Evolutionary conservation across 139 green algal genomes (phyloP).

Genomic region (Diplosphaera chodatii): DNA sequence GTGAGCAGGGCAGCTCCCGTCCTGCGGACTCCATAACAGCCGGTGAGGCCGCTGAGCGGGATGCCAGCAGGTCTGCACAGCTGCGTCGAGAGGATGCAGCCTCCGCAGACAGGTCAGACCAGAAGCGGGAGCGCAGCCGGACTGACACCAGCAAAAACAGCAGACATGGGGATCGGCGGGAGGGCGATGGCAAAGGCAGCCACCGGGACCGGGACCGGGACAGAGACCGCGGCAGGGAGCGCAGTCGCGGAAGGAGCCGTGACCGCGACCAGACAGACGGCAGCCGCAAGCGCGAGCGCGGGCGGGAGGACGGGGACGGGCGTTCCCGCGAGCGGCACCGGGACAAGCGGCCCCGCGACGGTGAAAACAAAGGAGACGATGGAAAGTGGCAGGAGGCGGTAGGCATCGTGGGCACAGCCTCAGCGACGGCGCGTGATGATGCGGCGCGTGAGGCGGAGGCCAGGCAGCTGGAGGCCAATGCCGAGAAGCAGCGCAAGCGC

Average conservation of each 20-base stretch:
- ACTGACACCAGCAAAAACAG: neutral
- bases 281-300: neutral
- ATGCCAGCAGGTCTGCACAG: neutral
- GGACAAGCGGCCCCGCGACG: neutral
- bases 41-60: no score
- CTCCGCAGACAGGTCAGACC: neutral
- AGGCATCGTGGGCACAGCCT: slow-evolving; percentile 11
- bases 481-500: slow-evolving; percentile 54
- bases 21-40: no score
- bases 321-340: neutral
- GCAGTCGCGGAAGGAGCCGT: neutral
- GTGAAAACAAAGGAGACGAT: neutral
- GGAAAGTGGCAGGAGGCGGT: slow-evolving; percentile 8
- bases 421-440: slow-evolving; percentile 9
- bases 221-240: slow-evolving; percentile 1
- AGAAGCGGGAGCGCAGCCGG: neutral
- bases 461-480: slow-evolving; percentile 50
- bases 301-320: neutral
- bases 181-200: neutral
- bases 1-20: neutral
- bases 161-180: no score
- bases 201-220: slow-evolving; percentile 12
- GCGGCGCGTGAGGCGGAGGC: slow-evolving; percentile 30
- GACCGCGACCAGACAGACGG: no score
- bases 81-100: neutral